phyloP scores from a whole-genome alignment of 2,329 filamentous ascomycete genomes.

The Monilinia aucupariae region DNA sequence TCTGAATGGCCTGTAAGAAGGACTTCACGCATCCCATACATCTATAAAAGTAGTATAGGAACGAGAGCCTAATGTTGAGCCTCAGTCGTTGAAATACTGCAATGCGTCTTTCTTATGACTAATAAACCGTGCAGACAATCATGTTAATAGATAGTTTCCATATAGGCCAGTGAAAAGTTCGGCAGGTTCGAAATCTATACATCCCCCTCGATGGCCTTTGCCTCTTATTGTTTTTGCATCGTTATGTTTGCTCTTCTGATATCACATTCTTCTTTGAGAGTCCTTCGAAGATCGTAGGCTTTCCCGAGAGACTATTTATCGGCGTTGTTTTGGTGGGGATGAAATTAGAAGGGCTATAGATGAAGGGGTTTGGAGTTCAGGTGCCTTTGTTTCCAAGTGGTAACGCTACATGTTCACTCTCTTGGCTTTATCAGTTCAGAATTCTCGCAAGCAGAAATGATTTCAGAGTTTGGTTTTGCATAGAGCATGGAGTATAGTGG shows the following conservation, averaged over 20 bases:
- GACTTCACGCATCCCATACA: neutral
- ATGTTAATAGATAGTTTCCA: neutral
- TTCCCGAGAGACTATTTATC: neutral
- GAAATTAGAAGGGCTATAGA: neutral
- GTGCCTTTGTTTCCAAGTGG: neutral
- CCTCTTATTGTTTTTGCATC: neutral
- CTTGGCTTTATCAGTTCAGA: neutral
- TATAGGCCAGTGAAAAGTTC: slow-evolving; percentile 3
- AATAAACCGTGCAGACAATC: neutral
- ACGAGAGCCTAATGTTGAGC: slow-evolving; percentile 15
- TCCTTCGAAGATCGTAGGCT: neutral
- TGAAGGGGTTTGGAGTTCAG: neutral
- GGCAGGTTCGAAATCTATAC: neutral
- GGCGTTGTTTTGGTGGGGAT: neutral
- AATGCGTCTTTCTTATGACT: neutral
- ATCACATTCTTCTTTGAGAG: neutral
- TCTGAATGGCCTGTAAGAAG: slow-evolving; percentile 25
- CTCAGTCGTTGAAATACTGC: slow-evolving; percentile 17
- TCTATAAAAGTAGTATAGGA: slow-evolving; percentile 11
- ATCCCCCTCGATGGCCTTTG: neutral
- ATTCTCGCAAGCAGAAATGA: neutral
- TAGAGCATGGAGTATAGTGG: neutral
- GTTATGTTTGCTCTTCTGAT: neutral
- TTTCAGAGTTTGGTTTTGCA: neutral
- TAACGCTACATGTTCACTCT: neutral